These are phyloP conservation scores for Geosmithia morbida DNA, from an alignment of 2,329 filamentous ascomycete genomes.

Conservation along the genomic window DNA sequence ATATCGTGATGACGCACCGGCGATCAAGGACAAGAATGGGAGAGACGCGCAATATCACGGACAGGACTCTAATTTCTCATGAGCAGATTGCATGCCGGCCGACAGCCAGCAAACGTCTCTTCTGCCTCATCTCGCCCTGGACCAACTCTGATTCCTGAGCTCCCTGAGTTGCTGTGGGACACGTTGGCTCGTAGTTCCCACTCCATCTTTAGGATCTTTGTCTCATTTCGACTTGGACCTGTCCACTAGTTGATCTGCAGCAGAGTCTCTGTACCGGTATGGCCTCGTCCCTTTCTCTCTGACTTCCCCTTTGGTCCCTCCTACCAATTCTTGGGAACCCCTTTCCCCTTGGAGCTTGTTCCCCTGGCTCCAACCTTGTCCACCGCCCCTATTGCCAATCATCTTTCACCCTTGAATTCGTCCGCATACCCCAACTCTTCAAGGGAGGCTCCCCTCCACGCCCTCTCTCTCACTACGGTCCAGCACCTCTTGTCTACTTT, in stretches of 20 bases:
- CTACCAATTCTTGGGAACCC: conserved; percentile 6
- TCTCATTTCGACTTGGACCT: conserved; percentile 1
- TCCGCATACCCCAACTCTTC: conserved; percentile 2
- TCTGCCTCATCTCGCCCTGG: conserved; percentile 21
- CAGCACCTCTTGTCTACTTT: neutral
- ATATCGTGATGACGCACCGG: neutral
- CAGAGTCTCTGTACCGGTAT: neutral
- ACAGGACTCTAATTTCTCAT: conserved; percentile 8
- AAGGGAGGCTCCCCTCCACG: conserved; percentile 2
- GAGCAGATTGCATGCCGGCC: conserved; percentile 21
- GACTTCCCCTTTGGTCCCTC: conserved; percentile 17
- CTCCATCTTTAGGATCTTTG: conserved; percentile 1
- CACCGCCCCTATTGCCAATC: conserved; percentile 1
- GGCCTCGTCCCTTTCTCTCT: neutral
- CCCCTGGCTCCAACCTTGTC: neutral
- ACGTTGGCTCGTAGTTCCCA: conserved; percentile 53
- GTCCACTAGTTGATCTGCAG: neutral
- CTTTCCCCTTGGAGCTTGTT: conserved; percentile 9
- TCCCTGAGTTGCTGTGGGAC: conserved; percentile 34
- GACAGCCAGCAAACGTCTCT: conserved; percentile 14
- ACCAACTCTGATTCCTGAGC: conserved; percentile 20
- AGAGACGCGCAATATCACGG: neutral
- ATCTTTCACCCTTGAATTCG: neutral
- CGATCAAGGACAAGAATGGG: neutral
- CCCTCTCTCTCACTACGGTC: conserved; percentile 4